Percentiles rank a stretch among this genome's conserved stretches.
Evolutionary conservation across 2,329 filamentous ascomycete species (phyloP).

Genomic region (Phialophora chinensis): DNA sequence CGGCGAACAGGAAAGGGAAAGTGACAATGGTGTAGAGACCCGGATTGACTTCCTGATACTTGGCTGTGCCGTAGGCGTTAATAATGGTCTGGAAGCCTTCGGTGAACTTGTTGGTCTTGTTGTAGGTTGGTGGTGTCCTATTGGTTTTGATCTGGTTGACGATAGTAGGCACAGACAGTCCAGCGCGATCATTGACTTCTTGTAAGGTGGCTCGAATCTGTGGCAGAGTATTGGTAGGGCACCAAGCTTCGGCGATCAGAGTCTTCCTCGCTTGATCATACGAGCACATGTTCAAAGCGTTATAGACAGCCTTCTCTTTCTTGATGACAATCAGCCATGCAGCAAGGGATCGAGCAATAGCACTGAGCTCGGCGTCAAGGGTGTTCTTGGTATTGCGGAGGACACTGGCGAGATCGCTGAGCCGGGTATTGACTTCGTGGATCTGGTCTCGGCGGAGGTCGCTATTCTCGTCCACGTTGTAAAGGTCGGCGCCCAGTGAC

Average conservation of each 20-base stretch:
- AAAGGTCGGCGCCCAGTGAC: conserved; percentile 92
- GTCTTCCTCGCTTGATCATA: conserved; percentile 96
- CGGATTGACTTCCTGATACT: conserved; percentile 96
- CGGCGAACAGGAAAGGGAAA: conserved; percentile 98
- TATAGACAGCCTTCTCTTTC: conserved; percentile 98
- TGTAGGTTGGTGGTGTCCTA: conserved; percentile 95
- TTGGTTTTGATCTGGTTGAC: conserved; percentile 97
- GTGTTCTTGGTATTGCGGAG: conserved; percentile 94
- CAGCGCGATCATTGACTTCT: conserved; percentile 94
- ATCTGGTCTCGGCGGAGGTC: conserved; percentile 95
- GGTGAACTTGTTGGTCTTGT: conserved; percentile 98
- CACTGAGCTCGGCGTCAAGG: conserved; percentile 87
- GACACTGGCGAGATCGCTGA: conserved; percentile 90
- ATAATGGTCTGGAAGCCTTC: conserved; percentile 99
- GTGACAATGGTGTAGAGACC: conserved; percentile 94
- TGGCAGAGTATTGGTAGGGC: conserved; percentile 85
- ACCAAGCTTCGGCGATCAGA: conserved; percentile 97
- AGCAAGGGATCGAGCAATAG: conserved; percentile 89
- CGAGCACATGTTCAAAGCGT: conserved; percentile 93
- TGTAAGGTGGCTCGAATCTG: conserved; percentile 92
- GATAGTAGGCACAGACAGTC: conserved; percentile 95
- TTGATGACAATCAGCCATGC: conserved; percentile 98
- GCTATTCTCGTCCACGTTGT: conserved; percentile 96
- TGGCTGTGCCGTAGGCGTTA: conserved; percentile 96
- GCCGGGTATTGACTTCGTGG: conserved; percentile 92